Evolutionary conservation across 1,139 yeast species (phyloP), one percentile per base, ranked within the genome.

Genomic region (Geotrichum histeridarum): DNA sequence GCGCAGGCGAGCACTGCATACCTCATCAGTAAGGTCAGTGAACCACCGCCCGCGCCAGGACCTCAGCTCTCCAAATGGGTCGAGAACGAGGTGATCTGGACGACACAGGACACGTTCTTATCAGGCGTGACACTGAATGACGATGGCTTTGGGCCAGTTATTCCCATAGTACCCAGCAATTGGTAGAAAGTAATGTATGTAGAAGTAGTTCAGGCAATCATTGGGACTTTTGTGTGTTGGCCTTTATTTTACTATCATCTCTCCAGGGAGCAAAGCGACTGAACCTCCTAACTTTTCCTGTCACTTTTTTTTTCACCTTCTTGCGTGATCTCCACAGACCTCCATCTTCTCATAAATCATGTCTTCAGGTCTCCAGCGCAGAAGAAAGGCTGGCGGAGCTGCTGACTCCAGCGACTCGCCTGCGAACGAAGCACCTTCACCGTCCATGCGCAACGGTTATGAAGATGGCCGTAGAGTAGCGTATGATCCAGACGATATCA

Each of bases 401-500:
- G 35, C 38, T 36, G 27, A 39, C 50, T 35, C 43, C 42, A 39
- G 30, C 15, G 49, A 49, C 12, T n/a, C 47, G 7, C 12, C 47
- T 12, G 30, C 22, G 30, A n/a, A 18, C 27, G 17, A 18, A 12
- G 44, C 41, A 1, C 50, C 45, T 8, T 33, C 9, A 27, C 42
- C 18, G 15, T 15, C 55, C 18, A 42, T 49, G 27, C 49, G 42
- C 42, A 45, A 53, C 27, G 56, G 59, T 33, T 39, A 46, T 35
- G 64, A 63, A 37, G 65, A 70, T 51, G 76, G 73, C 58, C 87
- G 81, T 66, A 84, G 83, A 67, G 79, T 91, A 55, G 98, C 94
- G n/a, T 86, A 82, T 65, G 98, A 91, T 69, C 90, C 94, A 37
- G 76, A 80, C 41, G 94, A 86, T 67, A 74, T 82, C 55, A 75